phyloP scores from a whole-genome alignment of 306 rosid species.

The Quercus dentata region DNA sequence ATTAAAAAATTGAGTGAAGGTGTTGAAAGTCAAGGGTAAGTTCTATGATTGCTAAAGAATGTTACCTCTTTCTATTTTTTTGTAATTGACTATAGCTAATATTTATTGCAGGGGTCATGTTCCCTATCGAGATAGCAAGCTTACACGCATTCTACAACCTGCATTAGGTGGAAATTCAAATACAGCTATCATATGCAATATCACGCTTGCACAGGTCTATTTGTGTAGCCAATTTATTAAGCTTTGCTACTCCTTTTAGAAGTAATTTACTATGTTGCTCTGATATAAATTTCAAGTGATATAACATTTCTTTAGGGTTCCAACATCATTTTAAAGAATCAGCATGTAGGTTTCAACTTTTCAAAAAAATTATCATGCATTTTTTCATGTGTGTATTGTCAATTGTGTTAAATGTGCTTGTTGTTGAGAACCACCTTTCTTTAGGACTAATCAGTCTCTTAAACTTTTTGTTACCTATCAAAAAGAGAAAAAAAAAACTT shows the following conservation, averaged over 20 bases:
- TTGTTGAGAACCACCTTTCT: no score
- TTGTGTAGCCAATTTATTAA: background rate
- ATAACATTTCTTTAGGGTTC: background rate
- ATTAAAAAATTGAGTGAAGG: slow-evolving; percentile 97
- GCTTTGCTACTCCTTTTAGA: background rate
- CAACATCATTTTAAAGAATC: background rate
- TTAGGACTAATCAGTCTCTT: no score
- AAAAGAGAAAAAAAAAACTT: no score
- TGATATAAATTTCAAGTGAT: background rate
- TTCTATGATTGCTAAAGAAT: slow-evolving; percentile 8
- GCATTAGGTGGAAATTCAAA: slow-evolving; percentile 96
- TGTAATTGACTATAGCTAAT: slow-evolving; percentile 12
- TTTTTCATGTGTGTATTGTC: no score
- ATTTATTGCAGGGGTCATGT: slow-evolving; percentile 79
- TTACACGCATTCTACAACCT: slow-evolving; percentile 93
- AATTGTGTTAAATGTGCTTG: no score
- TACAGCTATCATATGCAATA: slow-evolving; percentile 93
- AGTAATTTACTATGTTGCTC: background rate
- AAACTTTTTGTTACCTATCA: no score
- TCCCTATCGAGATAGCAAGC: slow-evolving; percentile 98
- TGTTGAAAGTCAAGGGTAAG: slow-evolving; percentile 98
- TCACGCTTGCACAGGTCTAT: slow-evolving; percentile 85
- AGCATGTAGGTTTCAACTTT: background rate
- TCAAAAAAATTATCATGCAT: background rate
- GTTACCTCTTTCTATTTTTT: slow-evolving; percentile 7